These are phyloP conservation scores for Aspergillus quadrilineatus DNA, from an alignment of 2,329 filamentous ascomycete genomes.

Conservation along the genomic window DNA sequence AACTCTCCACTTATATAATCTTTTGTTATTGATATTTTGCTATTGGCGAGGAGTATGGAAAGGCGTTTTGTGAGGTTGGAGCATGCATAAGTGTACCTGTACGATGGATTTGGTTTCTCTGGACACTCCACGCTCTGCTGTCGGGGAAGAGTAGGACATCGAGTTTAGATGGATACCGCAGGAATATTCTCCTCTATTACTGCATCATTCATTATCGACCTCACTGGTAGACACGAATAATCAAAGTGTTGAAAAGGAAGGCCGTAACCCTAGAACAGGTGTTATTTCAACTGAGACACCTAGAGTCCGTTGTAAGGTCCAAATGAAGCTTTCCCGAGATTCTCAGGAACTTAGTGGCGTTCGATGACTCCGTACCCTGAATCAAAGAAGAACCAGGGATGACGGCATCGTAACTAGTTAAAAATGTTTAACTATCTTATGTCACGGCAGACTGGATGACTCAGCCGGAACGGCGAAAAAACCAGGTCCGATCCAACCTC, in stretches of 20 bases:
- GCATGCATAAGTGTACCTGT: conserved; percentile 8
- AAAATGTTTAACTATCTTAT: no score
- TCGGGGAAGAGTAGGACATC: not conserved
- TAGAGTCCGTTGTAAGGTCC: no score
- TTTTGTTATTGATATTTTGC: not conserved
- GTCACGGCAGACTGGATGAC: conserved; percentile 24
- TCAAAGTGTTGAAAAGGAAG: not conserved
- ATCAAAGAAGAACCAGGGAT: not conserved
- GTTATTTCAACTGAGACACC: no score
- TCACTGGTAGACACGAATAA: not conserved
- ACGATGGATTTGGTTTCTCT: not conserved
- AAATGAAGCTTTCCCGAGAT: no score
- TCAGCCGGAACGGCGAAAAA: conserved; percentile 38
- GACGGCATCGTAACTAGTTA: not conserved
- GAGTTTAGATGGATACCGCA: conserved; percentile 1
- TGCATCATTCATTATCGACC: not conserved
- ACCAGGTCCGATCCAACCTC: conserved; percentile 22
- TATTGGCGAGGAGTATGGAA: conserved; percentile 4
- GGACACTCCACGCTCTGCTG: conserved; percentile 9
- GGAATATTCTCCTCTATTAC: not conserved
- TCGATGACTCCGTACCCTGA: no score
- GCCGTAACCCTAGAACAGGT: no score
- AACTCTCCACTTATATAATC: not conserved
- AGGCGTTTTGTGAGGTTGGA: not conserved
- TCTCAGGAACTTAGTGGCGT: no score